These are phyloP conservation scores for Leishmania major DNA, from an alignment of 208 protist species.

Conservation along the genomic window DNA sequence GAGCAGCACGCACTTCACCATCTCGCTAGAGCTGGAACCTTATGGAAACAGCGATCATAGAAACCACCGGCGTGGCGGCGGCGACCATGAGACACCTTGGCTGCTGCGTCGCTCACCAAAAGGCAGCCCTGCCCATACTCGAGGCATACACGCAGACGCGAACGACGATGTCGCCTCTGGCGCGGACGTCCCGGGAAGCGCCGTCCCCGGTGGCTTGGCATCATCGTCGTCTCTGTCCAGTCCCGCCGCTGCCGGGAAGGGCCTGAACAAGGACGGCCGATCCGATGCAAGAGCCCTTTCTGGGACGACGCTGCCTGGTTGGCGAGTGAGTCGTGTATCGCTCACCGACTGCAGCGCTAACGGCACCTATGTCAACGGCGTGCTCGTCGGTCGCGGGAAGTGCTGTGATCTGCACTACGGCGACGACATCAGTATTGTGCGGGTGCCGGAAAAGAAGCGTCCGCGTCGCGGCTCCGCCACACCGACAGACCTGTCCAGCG, in stretches of 20 bases:
- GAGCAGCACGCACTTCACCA: slow-evolving; percentile 61
- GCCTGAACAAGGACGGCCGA: neutral
- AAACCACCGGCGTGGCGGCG: neutral
- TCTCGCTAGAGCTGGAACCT: slow-evolving; percentile 50
- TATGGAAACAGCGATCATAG: neutral
- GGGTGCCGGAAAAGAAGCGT: slow-evolving; percentile 34
- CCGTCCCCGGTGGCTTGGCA: neutral
- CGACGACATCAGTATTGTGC: slow-evolving; percentile 68
- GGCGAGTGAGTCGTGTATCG: slow-evolving; percentile 41
- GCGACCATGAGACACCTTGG: neutral
- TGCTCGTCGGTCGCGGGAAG: slow-evolving; percentile 46
- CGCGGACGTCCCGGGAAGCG: neutral
- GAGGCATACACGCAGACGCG: neutral
- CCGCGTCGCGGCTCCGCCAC: neutral
- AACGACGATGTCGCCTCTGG: neutral
- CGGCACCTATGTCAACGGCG: slow-evolving; percentile 81
- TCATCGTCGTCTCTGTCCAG: neutral
- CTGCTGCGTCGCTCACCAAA: neutral
- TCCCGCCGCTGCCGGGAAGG: neutral
- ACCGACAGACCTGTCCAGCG: neutral
- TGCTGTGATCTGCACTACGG: slow-evolving; percentile 52
- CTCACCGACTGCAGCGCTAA: slow-evolving; percentile 73
- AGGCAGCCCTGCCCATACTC: neutral
- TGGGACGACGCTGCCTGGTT: slow-evolving; percentile 12
- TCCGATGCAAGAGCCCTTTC: neutral